These are phyloP conservation scores for Clavispora fructus DNA, from an alignment of 805 yeast genomes.

Conservation along the genomic window DNA sequence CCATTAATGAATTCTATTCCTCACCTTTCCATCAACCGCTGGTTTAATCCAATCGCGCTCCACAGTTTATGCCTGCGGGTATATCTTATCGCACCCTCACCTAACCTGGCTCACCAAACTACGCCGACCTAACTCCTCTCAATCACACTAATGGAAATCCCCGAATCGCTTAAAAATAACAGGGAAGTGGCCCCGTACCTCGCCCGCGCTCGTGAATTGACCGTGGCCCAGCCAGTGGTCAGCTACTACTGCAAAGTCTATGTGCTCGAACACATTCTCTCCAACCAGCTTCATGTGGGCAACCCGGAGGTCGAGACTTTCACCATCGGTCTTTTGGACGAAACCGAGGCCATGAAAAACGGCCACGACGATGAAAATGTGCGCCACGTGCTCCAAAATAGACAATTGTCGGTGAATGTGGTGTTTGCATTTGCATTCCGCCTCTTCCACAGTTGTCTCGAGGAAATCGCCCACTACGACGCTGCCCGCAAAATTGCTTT, in stretches of 20 bases:
- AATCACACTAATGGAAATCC: conserved; percentile 1
- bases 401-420: conserved; percentile 38
- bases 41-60: not conserved
- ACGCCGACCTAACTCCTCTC: too few species aligned
- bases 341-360: conserved; percentile 57
- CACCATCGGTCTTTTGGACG: conserved; percentile 61
- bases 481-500: conserved; percentile 39
- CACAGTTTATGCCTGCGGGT: not conserved
- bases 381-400: conserved; percentile 51
- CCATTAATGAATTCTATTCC: too few species aligned
- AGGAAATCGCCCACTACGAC: conserved; percentile 42
- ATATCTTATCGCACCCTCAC: not conserved
- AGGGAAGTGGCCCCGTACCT: conserved; percentile 43
- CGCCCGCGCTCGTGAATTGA: conserved; percentile 54
- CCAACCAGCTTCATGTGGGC: conserved; percentile 51
- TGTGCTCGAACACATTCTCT: conserved; percentile 69
- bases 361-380: conserved; percentile 35
- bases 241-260: conserved; percentile 66
- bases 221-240: conserved; percentile 55
- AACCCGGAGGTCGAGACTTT: conserved; percentile 52
- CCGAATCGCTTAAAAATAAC: conserved; percentile 20
- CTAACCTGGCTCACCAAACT: too few species aligned
- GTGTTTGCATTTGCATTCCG: conserved; percentile 45
- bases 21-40: too few species aligned
- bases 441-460: conserved; percentile 41